Base-by-base conservation (phyloP, 2,329 filamentous ascomycete species). In the Exophiala lecanii-corni region DNA sequence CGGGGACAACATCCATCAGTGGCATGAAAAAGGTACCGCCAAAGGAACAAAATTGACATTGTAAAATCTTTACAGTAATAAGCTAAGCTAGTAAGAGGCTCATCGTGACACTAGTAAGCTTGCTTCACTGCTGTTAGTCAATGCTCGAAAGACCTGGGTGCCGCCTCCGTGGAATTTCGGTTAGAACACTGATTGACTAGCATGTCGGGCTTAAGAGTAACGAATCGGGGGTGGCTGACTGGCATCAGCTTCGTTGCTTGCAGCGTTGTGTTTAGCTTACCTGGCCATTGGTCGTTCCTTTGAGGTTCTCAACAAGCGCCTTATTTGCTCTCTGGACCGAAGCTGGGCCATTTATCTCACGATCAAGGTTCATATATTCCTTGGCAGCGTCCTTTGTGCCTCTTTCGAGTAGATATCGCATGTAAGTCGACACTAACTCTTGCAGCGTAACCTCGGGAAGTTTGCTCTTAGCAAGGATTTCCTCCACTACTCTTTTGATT, bases 311-410 rank as follows among this genome's bases (percentile, higher is more conserved):
- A 3, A 17, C 16, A n/a, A 28, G 37, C 6, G 41, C 34, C 33
- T 52, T 54, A n/a, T 45, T 20, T 23, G 46, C 25, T 17, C 51
- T 54, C 36, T 62, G 59, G 9, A 70, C 66, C 4, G 67, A 70
- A 2, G 57, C 53, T 3, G 69, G 67, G 1, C 92, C 92, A 62
- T 94, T 92, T 47, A 96, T 78, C 62, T 94, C 86, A 32, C 82
- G 78, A 61, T 98, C 91, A 25, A 97, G 71, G 46, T 75, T 70
- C 59, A 96, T 73, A 62, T 89, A 95, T 56, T 89, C 84, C 65
- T 89, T 87, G 69, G 94, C 91, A 2, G 87, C 79, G 21, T 89
- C 79, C 62, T 89, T 86, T 48, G 79, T 82, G 10, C 91, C 89
- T 41, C 86, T 76, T 56, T 94, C 82, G 51, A 94, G 79, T 25